Conservation (phyloP, 164 flowering plant species). For the Berberis vulgaris region DNA sequence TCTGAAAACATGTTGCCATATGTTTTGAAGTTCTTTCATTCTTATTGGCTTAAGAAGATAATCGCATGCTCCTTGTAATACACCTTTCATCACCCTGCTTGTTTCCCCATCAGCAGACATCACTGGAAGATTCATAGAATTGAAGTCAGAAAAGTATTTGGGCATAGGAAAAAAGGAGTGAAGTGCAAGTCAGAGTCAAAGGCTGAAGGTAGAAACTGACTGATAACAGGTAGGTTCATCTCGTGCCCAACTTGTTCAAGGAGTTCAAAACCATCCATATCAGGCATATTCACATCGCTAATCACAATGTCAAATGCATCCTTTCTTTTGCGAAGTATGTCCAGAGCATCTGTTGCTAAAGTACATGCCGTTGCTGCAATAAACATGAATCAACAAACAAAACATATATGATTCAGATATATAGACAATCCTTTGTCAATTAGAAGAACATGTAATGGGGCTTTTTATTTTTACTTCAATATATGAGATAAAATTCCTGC, state of each 20-base stretch:
- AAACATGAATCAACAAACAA: neutral
- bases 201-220: constrained; percentile 32
- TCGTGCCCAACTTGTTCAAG: constrained; percentile 95
- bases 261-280: constrained; percentile 97
- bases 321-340: constrained; percentile 76
- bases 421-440: neutral
- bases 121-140: constrained; percentile 42
- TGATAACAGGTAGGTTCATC: constrained; percentile 97
- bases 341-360: constrained; percentile 72
- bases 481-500: neutral
- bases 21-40: constrained; percentile 92
- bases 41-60: constrained; percentile 94
- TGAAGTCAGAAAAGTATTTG: neutral
- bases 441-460: neutral
- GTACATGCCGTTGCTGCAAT: constrained; percentile 84
- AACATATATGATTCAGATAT: neutral
- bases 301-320: constrained; percentile 89
- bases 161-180: neutral
- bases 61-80: constrained; percentile 97
- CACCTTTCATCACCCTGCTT: constrained; percentile 96
- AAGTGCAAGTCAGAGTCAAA: constrained; percentile 1
- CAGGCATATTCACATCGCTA: constrained; percentile 99
- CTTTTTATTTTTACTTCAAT: too few relatives aligned
- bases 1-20: constrained; percentile 96
- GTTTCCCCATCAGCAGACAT: constrained; percentile 99